Base-by-base conservation (phyloP, 495 filamentous ascomycete species). In the Apiosordaria backusii region DNA sequence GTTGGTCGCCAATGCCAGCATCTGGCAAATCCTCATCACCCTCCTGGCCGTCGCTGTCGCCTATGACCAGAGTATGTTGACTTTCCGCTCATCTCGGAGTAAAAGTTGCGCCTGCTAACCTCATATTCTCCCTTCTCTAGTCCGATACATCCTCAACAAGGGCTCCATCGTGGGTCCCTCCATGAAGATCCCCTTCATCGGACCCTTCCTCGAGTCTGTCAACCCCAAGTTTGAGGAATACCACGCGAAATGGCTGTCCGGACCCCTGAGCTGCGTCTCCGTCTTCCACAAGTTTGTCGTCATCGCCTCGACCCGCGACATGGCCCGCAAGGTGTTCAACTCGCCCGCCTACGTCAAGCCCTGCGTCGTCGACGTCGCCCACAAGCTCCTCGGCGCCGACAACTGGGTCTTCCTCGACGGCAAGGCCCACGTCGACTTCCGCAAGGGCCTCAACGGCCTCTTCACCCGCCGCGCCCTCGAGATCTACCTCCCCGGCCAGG, bases 221-320 rank as follows among this genome's bases (percentile, higher is more conserved):
- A 89, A 97, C 73, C 95, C 95, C 58, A 91, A 94, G 65, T 97
- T 97, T 79, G 85, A 88, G 67, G 86, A 92, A 71, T 99, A 99
- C 78, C 82, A 91, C 75, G 88, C 84, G 29, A 97, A 99, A 85
- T 99, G 94, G 94, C 73, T 86, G 71, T 95, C 91, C 75, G 95
- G 91, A 16, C 87, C 88, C 15, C 83, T 99, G 71, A 97, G 93
- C 81, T 99, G 95, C 79, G 94, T 99, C 65, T 97, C 92, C 15
- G 93, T 99, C 67, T 99, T 99, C 82, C 95, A 99, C 86, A 97
- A 93, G 79, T 99, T 99, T 77, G 95, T 99, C 69, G 92, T 99
- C 35, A 96, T 99, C 75, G 95, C 93, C 21, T 97, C 94, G 19
- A 92, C 90, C 57, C 90, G 96, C 72, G 95, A 99, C 78, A 90